phyloP scores from a whole-genome alignment of 345 rosid species.

The Fremontodendron californicum region DNA sequence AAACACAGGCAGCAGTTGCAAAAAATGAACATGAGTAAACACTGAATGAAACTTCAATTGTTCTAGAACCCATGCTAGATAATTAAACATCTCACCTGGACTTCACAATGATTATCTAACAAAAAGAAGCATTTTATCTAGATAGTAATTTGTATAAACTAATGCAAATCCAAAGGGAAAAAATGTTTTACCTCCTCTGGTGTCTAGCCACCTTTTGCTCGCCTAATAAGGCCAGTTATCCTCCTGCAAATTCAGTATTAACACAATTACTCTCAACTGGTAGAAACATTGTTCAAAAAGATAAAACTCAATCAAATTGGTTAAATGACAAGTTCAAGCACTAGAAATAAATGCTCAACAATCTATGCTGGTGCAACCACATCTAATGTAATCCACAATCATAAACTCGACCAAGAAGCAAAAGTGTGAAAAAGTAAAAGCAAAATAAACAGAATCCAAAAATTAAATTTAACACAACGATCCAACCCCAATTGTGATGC shows the following conservation, averaged over 20 bases:
- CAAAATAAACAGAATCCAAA: background rate
- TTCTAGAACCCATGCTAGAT: background rate
- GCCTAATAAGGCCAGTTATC: constrained; percentile 86
- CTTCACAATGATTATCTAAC: background rate
- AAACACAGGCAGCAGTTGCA: background rate
- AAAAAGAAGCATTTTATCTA: background rate
- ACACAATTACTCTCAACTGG: constrained; percentile 12
- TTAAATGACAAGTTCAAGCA: background rate
- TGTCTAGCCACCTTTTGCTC: constrained; percentile 98
- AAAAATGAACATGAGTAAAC: background rate
- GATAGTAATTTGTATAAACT: background rate
- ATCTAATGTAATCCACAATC: background rate
- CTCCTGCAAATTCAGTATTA: constrained; percentile 53
- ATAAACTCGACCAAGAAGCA: background rate
- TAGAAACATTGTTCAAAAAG: background rate
- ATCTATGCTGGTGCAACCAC: background rate
- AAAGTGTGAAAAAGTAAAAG: background rate
- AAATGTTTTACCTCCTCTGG: constrained; percentile 62
- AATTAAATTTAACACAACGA: no score
- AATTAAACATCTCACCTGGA: background rate
- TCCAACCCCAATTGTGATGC: no score
- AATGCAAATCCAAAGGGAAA: background rate
- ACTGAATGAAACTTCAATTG: background rate
- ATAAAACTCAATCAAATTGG: constrained; percentile 11
- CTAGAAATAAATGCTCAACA: background rate